Percentiles rank a stretch among this genome's conserved stretches.
Evolutionary conservation across 805 yeast genomes (phyloP).

Genomic region (Sugiyamaella valdiviana): DNA sequence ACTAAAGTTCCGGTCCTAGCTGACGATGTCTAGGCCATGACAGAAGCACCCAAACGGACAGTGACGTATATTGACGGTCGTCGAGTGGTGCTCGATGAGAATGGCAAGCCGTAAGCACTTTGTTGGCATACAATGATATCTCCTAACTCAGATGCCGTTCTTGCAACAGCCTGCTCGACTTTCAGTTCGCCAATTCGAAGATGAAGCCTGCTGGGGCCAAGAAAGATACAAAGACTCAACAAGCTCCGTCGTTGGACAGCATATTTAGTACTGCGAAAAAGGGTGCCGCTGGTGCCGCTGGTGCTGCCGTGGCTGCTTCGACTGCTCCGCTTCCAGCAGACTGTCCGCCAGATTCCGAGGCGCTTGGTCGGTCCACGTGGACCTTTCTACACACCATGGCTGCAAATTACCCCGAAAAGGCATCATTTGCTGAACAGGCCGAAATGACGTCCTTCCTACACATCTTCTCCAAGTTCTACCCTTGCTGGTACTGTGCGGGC

Average conservation of each 20-base stretch:
- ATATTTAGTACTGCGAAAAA: not conserved
- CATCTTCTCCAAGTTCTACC: slow-evolving; percentile 74
- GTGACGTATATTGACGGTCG: slow-evolving; percentile 42
- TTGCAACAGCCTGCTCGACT: slow-evolving; percentile 77
- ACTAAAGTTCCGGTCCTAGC: too few relatives aligned
- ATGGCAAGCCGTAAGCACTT: slow-evolving; percentile 83
- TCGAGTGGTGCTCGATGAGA: slow-evolving; percentile 69
- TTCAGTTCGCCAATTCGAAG: slow-evolving; percentile 50
- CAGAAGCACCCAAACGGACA: slow-evolving; percentile 6
- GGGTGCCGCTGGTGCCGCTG: not conserved
- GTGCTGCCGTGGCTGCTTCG: not conserved
- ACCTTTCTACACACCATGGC: slow-evolving; percentile 85
- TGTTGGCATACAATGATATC: not conserved
- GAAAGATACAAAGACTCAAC: slow-evolving; percentile 18
- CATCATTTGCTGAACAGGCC: slow-evolving; percentile 53
- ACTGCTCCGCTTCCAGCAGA: slow-evolving; percentile 33
- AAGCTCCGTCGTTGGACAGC: slow-evolving; percentile 14
- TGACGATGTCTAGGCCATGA: too few relatives aligned
- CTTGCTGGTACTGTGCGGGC: slow-evolving; percentile 89
- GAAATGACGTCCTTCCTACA: slow-evolving; percentile 67
- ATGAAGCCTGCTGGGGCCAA: slow-evolving; percentile 5
- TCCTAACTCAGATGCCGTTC: slow-evolving; percentile 60
- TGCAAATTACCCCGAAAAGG: slow-evolving; percentile 74
- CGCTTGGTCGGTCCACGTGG: slow-evolving; percentile 85
- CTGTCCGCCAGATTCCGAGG: slow-evolving; percentile 82